A percentile compares a stretch with the other conserved stretches of the same genome.
Conservation (phyloP, 768 basidiomycete species). For the Lactarius deliciosus region DNA sequence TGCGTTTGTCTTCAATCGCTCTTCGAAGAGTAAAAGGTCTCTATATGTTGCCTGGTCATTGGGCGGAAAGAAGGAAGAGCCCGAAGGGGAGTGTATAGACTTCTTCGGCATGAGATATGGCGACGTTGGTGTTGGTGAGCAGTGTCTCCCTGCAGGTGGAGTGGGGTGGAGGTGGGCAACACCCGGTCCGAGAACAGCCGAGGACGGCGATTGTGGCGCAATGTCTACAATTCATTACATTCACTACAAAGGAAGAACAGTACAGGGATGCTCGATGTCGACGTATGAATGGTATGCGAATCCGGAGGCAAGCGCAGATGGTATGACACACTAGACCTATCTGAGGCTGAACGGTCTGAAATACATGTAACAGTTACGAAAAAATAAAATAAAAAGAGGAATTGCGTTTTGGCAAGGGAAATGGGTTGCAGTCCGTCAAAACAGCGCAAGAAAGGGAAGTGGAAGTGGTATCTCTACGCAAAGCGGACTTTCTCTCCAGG, state of each 20-base stretch:
- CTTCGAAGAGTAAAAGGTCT: slow-evolving; percentile 91
- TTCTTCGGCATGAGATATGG: slow-evolving; percentile 35
- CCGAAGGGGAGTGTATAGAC: slow-evolving; percentile 34
- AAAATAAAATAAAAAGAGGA: slow-evolving; percentile 16
- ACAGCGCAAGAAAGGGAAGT: not conserved
- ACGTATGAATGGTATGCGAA: slow-evolving; percentile 11
- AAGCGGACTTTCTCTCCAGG: slow-evolving; percentile 88
- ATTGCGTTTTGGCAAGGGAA: slow-evolving; percentile 9
- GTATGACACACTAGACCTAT: slow-evolving; percentile 1
- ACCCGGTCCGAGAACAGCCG: not conserved
- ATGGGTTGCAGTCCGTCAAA: not conserved
- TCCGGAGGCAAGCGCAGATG: slow-evolving; percentile 1
- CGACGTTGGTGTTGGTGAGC: not conserved
- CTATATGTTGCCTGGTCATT: slow-evolving; percentile 79
- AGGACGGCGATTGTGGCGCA: not conserved
- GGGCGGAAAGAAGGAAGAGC: slow-evolving; percentile 53
- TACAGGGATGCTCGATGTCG: not conserved
- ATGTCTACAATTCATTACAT: slow-evolving; percentile 11
- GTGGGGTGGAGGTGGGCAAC: not conserved
- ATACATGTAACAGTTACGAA: slow-evolving; percentile 24
- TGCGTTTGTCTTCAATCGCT: slow-evolving; percentile 92
- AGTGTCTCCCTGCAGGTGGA: not conserved
- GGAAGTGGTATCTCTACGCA: slow-evolving; percentile 39
- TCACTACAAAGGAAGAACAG: slow-evolving; percentile 2
- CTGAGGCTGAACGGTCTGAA: not conserved